phyloP scores from a whole-genome alignment of 1,284 basidiomycete species.

The Earliella scabrosa region DNA sequence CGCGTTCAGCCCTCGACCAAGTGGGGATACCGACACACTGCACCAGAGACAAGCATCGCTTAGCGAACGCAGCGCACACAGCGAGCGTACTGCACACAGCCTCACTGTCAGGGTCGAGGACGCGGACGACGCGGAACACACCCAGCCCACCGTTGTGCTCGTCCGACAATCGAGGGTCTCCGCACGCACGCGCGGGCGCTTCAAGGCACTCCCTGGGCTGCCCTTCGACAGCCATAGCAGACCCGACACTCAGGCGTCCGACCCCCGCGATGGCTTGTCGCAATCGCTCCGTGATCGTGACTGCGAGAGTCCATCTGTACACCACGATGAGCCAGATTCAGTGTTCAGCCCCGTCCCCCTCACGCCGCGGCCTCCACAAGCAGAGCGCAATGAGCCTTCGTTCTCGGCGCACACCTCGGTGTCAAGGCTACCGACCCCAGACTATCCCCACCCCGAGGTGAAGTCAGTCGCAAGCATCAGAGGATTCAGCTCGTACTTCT shows the following conservation, averaged over 20 bases:
- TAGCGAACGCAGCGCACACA: not conserved
- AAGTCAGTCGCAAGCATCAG: not conserved
- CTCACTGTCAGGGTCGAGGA: conserved; percentile 28
- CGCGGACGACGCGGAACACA: conserved; percentile 14
- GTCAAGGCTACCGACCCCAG: conserved; percentile 27
- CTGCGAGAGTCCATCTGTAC: not conserved
- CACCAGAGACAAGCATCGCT: conserved; percentile 1
- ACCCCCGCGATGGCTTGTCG: not conserved
- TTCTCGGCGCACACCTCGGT: conserved; percentile 4
- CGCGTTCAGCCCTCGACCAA: conserved; percentile 24
- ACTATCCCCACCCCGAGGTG: conserved; percentile 14
- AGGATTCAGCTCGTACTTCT: conserved; percentile 23
- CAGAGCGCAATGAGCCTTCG: conserved; percentile 8
- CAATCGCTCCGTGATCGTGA: not conserved
- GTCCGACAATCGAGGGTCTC: conserved; percentile 21
- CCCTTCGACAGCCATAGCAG: not conserved
- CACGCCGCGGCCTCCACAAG: conserved; percentile 21
- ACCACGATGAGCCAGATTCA: not conserved
- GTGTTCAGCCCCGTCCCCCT: conserved; percentile 19
- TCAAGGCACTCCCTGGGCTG: conserved; percentile 14
- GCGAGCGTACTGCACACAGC: conserved; percentile 14
- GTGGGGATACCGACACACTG: not conserved
- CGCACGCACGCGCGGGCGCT: conserved; percentile 2
- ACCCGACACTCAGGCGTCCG: not conserved
- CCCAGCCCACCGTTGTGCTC: conserved; percentile 26